Evolutionary conservation across 106 monocot species (phyloP), one percentile per base, ranked within the genome.

Genomic region (Dendrobium officinale): DNA sequence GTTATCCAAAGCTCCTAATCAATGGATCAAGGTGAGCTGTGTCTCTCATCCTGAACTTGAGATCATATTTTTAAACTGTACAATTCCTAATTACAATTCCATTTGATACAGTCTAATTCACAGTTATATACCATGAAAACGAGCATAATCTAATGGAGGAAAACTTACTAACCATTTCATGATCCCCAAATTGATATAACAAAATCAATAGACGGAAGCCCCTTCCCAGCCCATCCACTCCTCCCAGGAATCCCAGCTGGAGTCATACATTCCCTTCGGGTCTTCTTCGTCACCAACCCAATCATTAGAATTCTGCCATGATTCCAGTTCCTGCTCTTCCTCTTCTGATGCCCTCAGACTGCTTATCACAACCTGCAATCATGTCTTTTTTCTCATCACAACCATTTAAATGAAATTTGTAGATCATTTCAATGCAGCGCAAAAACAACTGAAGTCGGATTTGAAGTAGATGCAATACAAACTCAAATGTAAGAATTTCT

Each of bases 161-260:
- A 15, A 51, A 51, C 51, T 13, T 51, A 66, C 22, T 24, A 26
- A 13, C 19, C 58, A 58, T 58, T 18, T 93, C 79, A 93, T 22
- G 37, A 37, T 37, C 37, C 37, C 0, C 37, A 37, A 37, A 37
- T 37, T 93, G 78, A 93, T 87, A 83, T 93, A 90, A 37, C 37
- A 37, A 58, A 90, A 85, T 18, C 88, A 77, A 85, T 93, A 93
- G 44, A 86, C 91, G 27, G 91, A 84, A 43, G 89, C 95, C 24
- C 93, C 95, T 82, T 95, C 93, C 83, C 91, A 93, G 0, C 95
- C 95, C 93, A 95, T 93, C 95, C 95, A 95, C 73, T 95, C 92
- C 79, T 95, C 95, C 89, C 88, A 90, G 26, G 88, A 68, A 11
- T 91, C 91, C 89, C 92, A 91, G 72, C 16, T 86, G 3, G 90